Conservation (phyloP, 371 early-diverging fungal species). For the Mucor mucedo region DNA sequence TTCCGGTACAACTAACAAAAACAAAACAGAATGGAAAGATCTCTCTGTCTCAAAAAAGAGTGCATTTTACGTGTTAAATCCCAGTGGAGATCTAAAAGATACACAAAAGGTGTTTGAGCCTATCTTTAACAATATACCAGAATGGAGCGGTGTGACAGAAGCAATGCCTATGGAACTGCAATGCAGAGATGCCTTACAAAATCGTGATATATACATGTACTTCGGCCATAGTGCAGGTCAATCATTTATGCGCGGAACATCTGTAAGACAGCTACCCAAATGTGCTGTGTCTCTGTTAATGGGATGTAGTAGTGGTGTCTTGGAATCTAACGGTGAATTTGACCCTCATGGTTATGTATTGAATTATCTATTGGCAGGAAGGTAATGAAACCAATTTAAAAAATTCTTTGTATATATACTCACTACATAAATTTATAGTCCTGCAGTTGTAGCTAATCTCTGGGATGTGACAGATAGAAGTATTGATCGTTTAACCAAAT, state of each 20-base stretch:
- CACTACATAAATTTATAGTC: constrained; percentile 47
- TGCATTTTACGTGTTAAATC: constrained; percentile 88
- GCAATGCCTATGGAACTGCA: constrained; percentile 74
- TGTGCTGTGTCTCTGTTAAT: constrained; percentile 84
- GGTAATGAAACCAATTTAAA: constrained; percentile 39
- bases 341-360: constrained; percentile 84
- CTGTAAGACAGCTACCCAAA: constrained; percentile 63
- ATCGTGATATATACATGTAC: constrained; percentile 83
- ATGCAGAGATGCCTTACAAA: constrained; percentile 57
- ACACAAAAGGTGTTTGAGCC: constrained; percentile 81
- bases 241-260: constrained; percentile 75
- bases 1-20: constrained; percentile 14
- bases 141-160: constrained; percentile 79
- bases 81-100: constrained; percentile 79
- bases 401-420: constrained; percentile 3
- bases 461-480: constrained; percentile 99
- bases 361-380: constrained; percentile 82
- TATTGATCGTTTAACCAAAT: constrained; percentile 87
- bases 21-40: constrained; percentile 37
- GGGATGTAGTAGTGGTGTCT: constrained; percentile 90
- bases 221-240: constrained; percentile 99
- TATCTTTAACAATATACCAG: constrained; percentile 48
- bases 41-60: constrained; percentile 54
- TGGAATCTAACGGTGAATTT: constrained; percentile 80
- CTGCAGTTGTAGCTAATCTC: constrained; percentile 91